These are phyloP conservation scores for Debaryomyces castellii DNA, from an alignment of 805 yeast genomes.

Conservation along the genomic window DNA sequence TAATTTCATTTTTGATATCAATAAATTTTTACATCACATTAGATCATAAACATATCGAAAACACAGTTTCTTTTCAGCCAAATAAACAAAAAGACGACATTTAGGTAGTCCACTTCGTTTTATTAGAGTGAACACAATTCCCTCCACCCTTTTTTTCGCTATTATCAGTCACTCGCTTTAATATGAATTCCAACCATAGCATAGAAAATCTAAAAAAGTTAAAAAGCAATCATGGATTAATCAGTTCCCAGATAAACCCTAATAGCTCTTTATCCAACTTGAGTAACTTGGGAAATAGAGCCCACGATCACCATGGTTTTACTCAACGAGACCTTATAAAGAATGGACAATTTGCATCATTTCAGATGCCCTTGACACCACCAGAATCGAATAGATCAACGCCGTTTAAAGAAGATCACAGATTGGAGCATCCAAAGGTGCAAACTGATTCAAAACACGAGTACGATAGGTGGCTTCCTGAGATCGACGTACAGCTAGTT, in stretches of 20 bases:
- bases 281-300: slow-evolving; percentile 17
- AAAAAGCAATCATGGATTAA: neutral
- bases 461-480: slow-evolving; percentile 17
- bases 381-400: slow-evolving; percentile 32
- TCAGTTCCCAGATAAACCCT: slow-evolving; percentile 30
- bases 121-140: neutral
- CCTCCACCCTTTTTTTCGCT: neutral
- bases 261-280: slow-evolving; percentile 36
- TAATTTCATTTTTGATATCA: neutral
- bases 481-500: slow-evolving; percentile 21
- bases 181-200: slow-evolving; percentile 1
- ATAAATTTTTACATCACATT: neutral
- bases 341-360: slow-evolving; percentile 11
- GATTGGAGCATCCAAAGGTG: neutral
- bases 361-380: slow-evolving; percentile 31
- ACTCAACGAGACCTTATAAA: neutral
- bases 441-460: slow-evolving; percentile 1
- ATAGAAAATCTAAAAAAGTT: neutral
- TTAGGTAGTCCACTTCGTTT: neutral
- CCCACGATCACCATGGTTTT: slow-evolving; percentile 11
- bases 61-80: neutral
- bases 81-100: neutral
- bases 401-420: slow-evolving; percentile 23
- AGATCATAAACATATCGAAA: neutral
- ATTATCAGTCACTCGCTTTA: neutral